These are phyloP conservation scores for Sporopachydermia quercuum DNA, from an alignment of 805 yeast genomes.

Conservation along the genomic window DNA sequence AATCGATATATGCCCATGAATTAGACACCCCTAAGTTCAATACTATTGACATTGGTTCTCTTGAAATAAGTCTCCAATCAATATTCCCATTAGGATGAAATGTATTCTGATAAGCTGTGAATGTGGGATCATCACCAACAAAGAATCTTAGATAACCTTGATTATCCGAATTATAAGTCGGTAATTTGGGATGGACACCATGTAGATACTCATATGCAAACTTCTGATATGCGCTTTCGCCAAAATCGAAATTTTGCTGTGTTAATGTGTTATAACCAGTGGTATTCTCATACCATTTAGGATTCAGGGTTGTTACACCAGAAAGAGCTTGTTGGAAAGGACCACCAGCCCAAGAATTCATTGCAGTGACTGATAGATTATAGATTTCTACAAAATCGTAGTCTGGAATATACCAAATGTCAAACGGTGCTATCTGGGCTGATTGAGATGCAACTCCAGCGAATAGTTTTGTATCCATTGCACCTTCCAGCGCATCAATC, in stretches of 20 bases:
- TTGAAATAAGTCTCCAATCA: slow-evolving; percentile 65
- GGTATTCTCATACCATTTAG: slow-evolving; percentile 80
- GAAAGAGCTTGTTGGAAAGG: slow-evolving; percentile 90
- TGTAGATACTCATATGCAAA: slow-evolving; percentile 69
- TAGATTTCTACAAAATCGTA: slow-evolving; percentile 63
- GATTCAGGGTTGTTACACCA: slow-evolving; percentile 63
- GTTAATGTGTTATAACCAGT: no score
- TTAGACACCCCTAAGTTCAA: slow-evolving; percentile 83
- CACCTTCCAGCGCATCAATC: slow-evolving; percentile 84
- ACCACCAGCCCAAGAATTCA: slow-evolving; percentile 87
- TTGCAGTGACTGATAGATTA: slow-evolving; percentile 52
- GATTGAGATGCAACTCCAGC: slow-evolving; percentile 83
- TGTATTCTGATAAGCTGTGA: slow-evolving; percentile 58
- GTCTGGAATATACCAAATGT: slow-evolving; percentile 89
- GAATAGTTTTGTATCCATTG: slow-evolving; percentile 34
- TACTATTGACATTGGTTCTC: slow-evolving; percentile 87
- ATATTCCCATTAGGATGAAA: slow-evolving; percentile 85
- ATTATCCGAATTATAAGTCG: no score
- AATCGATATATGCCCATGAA: slow-evolving; percentile 88
- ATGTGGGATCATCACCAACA: slow-evolving; percentile 68
- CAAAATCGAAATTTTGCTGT: no score
- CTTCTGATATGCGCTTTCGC: slow-evolving; percentile 45
- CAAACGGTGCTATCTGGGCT: slow-evolving; percentile 83
- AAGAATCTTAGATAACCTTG: slow-evolving; percentile 76
- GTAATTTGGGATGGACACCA: no score